Conservation (phyloP, 352 stramenopile species). For the Pythium phragmitis region DNA sequence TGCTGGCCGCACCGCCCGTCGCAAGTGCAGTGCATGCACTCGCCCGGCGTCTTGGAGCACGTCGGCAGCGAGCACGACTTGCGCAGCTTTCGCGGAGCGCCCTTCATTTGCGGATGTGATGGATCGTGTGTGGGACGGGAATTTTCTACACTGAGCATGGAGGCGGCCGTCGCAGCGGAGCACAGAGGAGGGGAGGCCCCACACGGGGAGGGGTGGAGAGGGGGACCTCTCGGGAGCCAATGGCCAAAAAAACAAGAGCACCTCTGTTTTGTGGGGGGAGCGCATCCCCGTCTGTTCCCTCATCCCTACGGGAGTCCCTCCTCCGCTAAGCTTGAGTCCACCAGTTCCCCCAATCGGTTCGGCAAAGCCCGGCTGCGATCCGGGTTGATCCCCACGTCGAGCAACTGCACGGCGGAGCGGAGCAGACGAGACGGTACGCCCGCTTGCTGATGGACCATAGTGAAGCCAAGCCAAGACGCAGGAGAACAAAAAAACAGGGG, state of each 20-base stretch:
- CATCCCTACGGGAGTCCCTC: background rate
- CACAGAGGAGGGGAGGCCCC: background rate
- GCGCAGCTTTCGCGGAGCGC: slow-evolving; percentile 50
- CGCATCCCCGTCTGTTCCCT: slow-evolving; percentile 17
- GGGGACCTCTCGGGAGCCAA: slow-evolving; percentile 17
- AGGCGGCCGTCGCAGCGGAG: too few relatives aligned
- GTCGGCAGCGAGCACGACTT: slow-evolving; percentile 71
- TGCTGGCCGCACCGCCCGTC: slow-evolving; percentile 69
- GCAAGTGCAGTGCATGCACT: slow-evolving; percentile 85
- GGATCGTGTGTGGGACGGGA: background rate
- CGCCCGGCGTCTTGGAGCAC: slow-evolving; percentile 47
- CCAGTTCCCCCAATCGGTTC: background rate
- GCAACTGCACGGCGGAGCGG: slow-evolving; percentile 16
- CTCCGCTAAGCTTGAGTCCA: too few relatives aligned
- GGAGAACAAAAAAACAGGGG: slow-evolving; percentile 3
- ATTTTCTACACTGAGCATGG: slow-evolving; percentile 18
- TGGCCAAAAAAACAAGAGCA: slow-evolving; percentile 21
- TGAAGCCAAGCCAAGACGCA: slow-evolving; percentile 15
- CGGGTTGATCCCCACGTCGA: background rate
- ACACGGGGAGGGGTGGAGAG: background rate
- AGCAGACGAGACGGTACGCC: slow-evolving; percentile 6
- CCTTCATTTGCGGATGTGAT: slow-evolving; percentile 6
- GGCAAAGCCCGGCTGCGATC: slow-evolving; percentile 6
- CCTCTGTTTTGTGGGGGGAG: slow-evolving; percentile 14
- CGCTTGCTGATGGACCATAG: slow-evolving; percentile 13